phyloP scores from a whole-genome alignment of 306 rosid species.

The Prunus armeniaca region DNA sequence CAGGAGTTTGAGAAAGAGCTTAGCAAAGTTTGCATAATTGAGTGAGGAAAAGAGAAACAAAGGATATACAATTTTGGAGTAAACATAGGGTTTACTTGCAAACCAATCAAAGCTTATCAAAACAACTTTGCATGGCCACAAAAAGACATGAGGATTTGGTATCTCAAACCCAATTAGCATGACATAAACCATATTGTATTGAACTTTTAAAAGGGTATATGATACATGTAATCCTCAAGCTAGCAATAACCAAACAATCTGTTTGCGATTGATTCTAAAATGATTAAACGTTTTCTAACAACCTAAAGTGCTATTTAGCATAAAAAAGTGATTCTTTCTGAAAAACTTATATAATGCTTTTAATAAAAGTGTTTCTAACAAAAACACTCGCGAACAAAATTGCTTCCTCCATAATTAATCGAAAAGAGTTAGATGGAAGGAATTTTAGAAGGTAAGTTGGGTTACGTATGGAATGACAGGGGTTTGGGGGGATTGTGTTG shows the following conservation, averaged over 20 bases:
- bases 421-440: conserved; percentile 24
- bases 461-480: conserved; percentile 37
- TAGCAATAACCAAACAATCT: background rate
- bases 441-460: conserved; percentile 15
- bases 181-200: conserved; percentile 9
- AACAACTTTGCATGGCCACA: conserved; percentile 30
- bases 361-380: background rate
- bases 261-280: no score
- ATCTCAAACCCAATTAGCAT: conserved; percentile 47
- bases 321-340: background rate
- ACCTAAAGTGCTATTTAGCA: no score
- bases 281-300: no score
- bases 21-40: conserved; percentile 36
- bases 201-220: background rate
- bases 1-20: conserved; percentile 22
- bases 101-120: conserved; percentile 31
- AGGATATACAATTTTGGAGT: conserved; percentile 33
- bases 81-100: conserved; percentile 34
- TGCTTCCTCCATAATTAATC: background rate
- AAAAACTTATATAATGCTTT: background rate
- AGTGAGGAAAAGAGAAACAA: conserved; percentile 22
- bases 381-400: no score
- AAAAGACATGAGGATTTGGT: conserved; percentile 66
- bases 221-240: conserved; percentile 4
- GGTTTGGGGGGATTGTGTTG: conserved; percentile 39